These are phyloP conservation scores for Coprinopsis strossmayeri DNA, from an alignment of 768 basidiomycete genomes.

Conservation along the genomic window DNA sequence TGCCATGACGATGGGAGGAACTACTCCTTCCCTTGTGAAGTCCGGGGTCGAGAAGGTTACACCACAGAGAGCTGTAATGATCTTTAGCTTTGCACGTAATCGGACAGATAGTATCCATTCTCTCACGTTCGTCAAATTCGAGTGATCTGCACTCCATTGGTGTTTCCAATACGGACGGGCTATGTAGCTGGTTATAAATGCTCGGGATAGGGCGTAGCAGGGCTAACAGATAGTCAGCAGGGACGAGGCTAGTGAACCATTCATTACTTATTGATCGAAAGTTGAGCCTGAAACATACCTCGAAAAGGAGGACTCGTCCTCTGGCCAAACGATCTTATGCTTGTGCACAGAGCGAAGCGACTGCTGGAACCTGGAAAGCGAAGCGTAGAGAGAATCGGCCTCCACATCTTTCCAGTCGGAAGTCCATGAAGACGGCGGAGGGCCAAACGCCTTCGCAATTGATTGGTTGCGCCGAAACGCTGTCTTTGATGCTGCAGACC, in stretches of 20 bases:
- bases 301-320: constrained; percentile 3
- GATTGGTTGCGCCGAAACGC: no score
- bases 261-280: background rate
- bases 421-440: no score
- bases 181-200: constrained; percentile 16
- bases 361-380: background rate
- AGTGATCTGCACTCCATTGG: constrained; percentile 14
- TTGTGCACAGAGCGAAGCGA: constrained; percentile 12
- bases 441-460: no score
- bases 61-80: constrained; percentile 7
- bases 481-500: no score
- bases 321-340: constrained; percentile 15
- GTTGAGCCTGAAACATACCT: background rate
- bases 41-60: constrained; percentile 11
- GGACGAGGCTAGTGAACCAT: constrained; percentile 6
- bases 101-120: background rate
- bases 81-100: background rate
- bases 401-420: no score
- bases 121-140: constrained; percentile 14
- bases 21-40: background rate
- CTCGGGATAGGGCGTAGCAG: constrained; percentile 14
- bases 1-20: background rate
- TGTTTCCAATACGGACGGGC: constrained; percentile 8
- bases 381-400: no score
- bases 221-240: constrained; percentile 11